Percentiles rank a stretch among this genome's conserved stretches.
Evolutionary conservation across 805 yeast species (phyloP).

Genomic region (Danielia reshetovae): DNA sequence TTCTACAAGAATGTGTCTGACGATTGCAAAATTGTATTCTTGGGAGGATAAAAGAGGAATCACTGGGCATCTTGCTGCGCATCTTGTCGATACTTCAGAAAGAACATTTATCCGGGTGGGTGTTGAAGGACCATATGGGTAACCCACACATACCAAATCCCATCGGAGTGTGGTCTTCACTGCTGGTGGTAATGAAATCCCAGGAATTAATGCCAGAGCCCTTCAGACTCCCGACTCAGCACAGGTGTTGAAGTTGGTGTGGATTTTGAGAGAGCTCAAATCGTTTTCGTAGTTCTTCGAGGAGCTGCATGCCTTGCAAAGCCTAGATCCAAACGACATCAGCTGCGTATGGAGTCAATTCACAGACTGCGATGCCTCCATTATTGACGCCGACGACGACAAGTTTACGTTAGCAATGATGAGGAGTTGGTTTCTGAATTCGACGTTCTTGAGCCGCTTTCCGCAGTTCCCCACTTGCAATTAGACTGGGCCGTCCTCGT

Average conservation of each 20-base stretch:
- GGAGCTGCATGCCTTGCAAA: slow-evolving; percentile 21
- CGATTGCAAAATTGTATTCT: slow-evolving; percentile 22
- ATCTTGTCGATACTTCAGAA: too few relatives aligned
- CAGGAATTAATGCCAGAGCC: slow-evolving; percentile 42
- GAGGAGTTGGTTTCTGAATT: too few relatives aligned
- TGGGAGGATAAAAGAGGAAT: slow-evolving; percentile 34
- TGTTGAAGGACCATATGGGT: slow-evolving; percentile 75
- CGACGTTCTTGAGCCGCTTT: neutral
- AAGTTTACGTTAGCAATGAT: too few relatives aligned
- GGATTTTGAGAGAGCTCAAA: slow-evolving; percentile 23
- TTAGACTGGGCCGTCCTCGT: slow-evolving; percentile 40
- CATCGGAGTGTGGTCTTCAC: slow-evolving; percentile 55
- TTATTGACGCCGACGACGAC: too few relatives aligned
- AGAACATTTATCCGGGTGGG: slow-evolving; percentile 25
- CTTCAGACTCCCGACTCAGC: slow-evolving; percentile 6
- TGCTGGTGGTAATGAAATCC: slow-evolving; percentile 76
- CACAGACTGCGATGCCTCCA: too few relatives aligned
- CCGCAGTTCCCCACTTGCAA: slow-evolving; percentile 12
- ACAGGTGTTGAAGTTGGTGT: slow-evolving; percentile 20
- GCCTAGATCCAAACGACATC: too few relatives aligned
- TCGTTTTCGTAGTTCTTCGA: slow-evolving; percentile 23
- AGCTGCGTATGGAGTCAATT: too few relatives aligned
- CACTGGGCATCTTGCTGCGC: slow-evolving; percentile 6
- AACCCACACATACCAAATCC: slow-evolving; percentile 41
- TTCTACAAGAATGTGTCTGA: slow-evolving; percentile 11